Conservation (phyloP, 192 early-diverging fungal species). For the Entomortierella chlamydospora region DNA sequence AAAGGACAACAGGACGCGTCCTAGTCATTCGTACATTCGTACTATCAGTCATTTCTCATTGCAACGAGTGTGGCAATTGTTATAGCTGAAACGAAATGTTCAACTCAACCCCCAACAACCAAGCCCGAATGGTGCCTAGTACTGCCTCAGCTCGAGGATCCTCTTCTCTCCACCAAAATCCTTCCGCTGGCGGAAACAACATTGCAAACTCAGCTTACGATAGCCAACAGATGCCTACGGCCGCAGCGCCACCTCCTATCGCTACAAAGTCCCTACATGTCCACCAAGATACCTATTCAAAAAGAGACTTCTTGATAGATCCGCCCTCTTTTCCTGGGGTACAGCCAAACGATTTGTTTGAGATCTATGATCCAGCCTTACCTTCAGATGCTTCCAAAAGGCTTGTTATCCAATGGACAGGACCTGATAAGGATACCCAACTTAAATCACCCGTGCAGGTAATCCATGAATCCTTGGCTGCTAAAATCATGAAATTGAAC, state of each 20-base stretch:
- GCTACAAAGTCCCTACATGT: constrained; percentile 60
- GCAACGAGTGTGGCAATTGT: too few relatives aligned
- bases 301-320: constrained; percentile 75
- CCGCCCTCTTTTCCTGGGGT: constrained; percentile 73
- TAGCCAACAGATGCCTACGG: constrained; percentile 1
- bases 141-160: neutral
- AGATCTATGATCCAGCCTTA: constrained; percentile 62
- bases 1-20: too few relatives aligned
- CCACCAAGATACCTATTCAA: constrained; percentile 67
- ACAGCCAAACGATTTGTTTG: constrained; percentile 72
- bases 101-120: neutral
- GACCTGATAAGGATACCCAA: constrained; percentile 60
- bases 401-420: constrained; percentile 65
- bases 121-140: neutral
- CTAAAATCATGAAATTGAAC: too few relatives aligned
- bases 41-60: too few relatives aligned
- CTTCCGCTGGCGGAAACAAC: constrained; percentile 9
- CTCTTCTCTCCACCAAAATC: constrained; percentile 1
- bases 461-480: neutral
- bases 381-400: constrained; percentile 33
- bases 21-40: too few relatives aligned
- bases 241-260: constrained; percentile 7
- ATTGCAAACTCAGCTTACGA: neutral
- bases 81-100: neutral
- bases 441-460: constrained; percentile 72